Percentiles rank a stretch among this genome's conserved stretches.
These are phyloP conservation scores for Bothriochloa decipiens DNA, from an alignment of 176 grass and related monocot genomes.

Conservation along the genomic window DNA sequence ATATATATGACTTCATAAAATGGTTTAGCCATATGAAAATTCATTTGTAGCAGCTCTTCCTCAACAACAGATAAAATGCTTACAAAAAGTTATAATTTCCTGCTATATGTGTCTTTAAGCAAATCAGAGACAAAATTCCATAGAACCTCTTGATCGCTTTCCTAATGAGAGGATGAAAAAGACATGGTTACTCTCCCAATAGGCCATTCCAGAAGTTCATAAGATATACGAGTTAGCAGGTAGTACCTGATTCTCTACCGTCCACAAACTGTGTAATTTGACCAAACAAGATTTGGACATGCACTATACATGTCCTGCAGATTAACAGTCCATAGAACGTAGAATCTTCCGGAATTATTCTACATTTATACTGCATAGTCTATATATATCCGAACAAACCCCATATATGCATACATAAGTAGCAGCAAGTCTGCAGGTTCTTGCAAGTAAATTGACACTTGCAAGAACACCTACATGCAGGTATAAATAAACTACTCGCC, in stretches of 20 bases:
- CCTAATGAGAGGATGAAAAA: not conserved
- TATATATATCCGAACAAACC: not conserved
- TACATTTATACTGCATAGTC: not conserved
- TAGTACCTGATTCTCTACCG: not conserved
- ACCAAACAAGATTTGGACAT: slow-evolving; percentile 34
- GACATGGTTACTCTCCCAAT: slow-evolving; percentile 1
- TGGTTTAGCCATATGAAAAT: not conserved
- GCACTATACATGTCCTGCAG: slow-evolving; percentile 1
- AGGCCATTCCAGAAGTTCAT: slow-evolving; percentile 18
- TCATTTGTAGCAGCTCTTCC: not conserved
- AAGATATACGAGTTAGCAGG: not conserved
- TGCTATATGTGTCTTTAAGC: not conserved
- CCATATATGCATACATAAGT: not conserved
- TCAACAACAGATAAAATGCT: not conserved
- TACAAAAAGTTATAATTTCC: not conserved
- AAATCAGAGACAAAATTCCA: not conserved
- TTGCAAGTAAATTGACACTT: not conserved
- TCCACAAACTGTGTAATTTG: slow-evolving; percentile 15
- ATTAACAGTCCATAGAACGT: slow-evolving; percentile 3
- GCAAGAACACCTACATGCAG: too few relatives aligned
- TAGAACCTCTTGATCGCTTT: slow-evolving; percentile 2
- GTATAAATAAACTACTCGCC: not conserved
- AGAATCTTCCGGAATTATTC: slow-evolving; percentile 18
- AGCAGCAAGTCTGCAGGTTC: not conserved
- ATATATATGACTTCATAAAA: too few relatives aligned